Conservation (phyloP, 2,329 filamentous ascomycete species). For the Phaeosphaeria sp. region DNA sequence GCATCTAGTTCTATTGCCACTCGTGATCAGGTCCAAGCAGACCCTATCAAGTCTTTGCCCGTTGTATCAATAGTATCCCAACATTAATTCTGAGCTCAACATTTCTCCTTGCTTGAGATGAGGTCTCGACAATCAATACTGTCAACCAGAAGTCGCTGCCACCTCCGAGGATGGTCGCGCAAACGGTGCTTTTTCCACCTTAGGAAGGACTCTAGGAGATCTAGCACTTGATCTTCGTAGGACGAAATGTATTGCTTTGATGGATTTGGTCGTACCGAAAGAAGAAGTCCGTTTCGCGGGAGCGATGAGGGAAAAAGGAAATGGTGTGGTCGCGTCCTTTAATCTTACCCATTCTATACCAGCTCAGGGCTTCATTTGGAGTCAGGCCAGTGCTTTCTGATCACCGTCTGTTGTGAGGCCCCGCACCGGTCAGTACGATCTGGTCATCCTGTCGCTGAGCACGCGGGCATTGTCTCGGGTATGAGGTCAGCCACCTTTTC, state of each 20-base stretch:
- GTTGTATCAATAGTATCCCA: neutral
- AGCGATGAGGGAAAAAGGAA: constrained; percentile 1
- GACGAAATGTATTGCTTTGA: constrained; percentile 2
- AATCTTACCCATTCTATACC: neutral
- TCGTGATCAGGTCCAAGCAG: neutral
- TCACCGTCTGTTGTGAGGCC: neutral
- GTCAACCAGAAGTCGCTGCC: neutral
- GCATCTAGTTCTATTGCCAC: neutral
- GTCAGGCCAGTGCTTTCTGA: neutral
- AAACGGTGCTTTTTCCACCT: neutral
- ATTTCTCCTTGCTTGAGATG: neutral
- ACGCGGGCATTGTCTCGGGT: constrained; percentile 2
- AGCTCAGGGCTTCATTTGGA: neutral
- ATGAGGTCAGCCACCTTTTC: neutral
- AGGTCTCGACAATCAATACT: neutral
- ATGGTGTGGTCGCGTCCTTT: neutral
- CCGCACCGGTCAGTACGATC: neutral
- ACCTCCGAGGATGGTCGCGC: neutral
- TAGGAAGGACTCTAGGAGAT: constrained; percentile 7
- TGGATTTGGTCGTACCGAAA: neutral
- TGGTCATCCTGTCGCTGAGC: neutral
- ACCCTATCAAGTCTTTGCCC: neutral
- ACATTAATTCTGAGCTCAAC: neutral
- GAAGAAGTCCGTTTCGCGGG: neutral
- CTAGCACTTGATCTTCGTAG: neutral